A percentile compares a stretch with the other conserved stretches of the same genome.
These are phyloP conservation scores for Berberis vulgaris DNA, from an alignment of 164 flowering plant species.

Conservation along the genomic window DNA sequence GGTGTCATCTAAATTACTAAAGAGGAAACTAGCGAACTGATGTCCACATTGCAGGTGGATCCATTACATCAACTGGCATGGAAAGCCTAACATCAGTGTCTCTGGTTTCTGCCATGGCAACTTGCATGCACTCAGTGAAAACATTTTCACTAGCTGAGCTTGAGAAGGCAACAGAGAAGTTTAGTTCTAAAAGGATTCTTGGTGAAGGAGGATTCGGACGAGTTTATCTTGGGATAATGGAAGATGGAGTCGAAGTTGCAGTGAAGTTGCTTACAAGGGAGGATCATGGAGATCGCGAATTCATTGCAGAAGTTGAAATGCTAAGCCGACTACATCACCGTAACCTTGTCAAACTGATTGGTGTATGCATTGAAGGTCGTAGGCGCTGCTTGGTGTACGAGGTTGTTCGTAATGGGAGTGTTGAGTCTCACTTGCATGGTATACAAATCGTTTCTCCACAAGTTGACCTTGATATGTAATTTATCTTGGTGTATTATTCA, in stretches of 20 bases:
- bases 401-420: conserved; percentile 88
- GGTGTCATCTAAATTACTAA: background rate
- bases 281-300: conserved; percentile 80
- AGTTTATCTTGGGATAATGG: conserved; percentile 68
- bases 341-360: conserved; percentile 88
- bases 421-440: conserved; percentile 98
- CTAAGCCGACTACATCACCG: conserved; percentile 94
- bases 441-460: conserved; percentile 7
- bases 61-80: conserved; percentile 55
- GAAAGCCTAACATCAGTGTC: conserved; percentile 69
- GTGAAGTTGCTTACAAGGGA: conserved; percentile 77
- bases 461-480: background rate
- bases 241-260: conserved; percentile 71
- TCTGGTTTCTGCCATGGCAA: conserved; percentile 63
- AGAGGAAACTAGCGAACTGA: background rate
- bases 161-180: conserved; percentile 79
- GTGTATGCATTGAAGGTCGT: conserved; percentile 80
- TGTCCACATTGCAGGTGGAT: conserved; percentile 42
- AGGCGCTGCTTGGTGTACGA: conserved; percentile 90
- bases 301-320: conserved; percentile 95
- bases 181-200: conserved; percentile 56
- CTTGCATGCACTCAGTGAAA: conserved; percentile 67
- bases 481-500: background rate
- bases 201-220: conserved; percentile 99
- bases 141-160: conserved; percentile 71